Conservation (phyloP, 1,284 basidiomycete genomes). For the Caloboletus firmus region DNA sequence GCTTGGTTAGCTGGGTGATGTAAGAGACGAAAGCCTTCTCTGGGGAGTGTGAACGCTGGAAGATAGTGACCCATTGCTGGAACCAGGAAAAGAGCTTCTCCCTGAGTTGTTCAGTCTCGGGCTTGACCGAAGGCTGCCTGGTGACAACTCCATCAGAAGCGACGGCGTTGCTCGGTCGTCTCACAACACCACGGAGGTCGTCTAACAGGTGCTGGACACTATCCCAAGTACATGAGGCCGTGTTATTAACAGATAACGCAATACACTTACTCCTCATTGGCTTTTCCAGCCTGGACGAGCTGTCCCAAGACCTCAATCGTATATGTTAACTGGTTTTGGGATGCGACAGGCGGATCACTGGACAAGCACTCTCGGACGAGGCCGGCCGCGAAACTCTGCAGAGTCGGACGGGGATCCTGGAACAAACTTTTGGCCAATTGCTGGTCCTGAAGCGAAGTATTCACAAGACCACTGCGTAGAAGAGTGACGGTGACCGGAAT, state of each 20-base stretch:
- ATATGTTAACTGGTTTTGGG: slow-evolving; percentile 77
- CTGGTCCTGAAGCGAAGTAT: slow-evolving; percentile 79
- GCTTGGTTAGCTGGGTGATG: slow-evolving; percentile 93
- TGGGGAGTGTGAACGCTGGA: slow-evolving; percentile 84
- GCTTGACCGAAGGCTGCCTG: slow-evolving; percentile 55
- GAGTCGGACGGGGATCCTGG: slow-evolving; percentile 73
- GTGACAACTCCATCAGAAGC: slow-evolving; percentile 38
- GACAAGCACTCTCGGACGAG: slow-evolving; percentile 87
- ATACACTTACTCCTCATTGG: slow-evolving; percentile 72
- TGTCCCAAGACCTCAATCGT: slow-evolving; percentile 83
- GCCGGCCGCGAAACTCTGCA: slow-evolving; percentile 83
- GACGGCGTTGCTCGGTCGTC: slow-evolving; percentile 38
- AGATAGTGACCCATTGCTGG: slow-evolving; percentile 94
- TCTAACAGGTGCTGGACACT: slow-evolving; percentile 65
- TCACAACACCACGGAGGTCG: slow-evolving; percentile 66
- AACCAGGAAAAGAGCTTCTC: slow-evolving; percentile 76
- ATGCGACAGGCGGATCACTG: slow-evolving; percentile 74
- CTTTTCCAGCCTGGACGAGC: slow-evolving; percentile 71
- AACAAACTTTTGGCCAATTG: slow-evolving; percentile 89
- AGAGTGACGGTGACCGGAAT: slow-evolving; percentile 91
- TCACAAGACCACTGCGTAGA: slow-evolving; percentile 82
- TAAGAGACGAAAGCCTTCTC: slow-evolving; percentile 98
- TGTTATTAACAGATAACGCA: neutral
- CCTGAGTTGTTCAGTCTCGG: slow-evolving; percentile 68
- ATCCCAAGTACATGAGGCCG: slow-evolving; percentile 11